These are phyloP conservation scores for Coniochaeta pulveracea DNA, from an alignment of 2,329 filamentous ascomycete genomes.

Conservation along the genomic window DNA sequence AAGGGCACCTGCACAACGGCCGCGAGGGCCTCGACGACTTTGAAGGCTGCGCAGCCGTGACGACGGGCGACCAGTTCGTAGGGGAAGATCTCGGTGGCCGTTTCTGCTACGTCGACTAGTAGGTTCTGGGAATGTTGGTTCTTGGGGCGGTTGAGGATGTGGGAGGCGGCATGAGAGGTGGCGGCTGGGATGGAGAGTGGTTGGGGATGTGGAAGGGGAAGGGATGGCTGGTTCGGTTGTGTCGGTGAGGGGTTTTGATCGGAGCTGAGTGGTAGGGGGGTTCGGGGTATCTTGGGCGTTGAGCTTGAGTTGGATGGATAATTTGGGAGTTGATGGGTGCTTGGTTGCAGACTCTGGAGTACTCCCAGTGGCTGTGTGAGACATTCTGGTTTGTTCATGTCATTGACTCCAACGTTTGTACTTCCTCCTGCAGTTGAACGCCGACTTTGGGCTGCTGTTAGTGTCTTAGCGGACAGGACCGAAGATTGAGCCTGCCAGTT, in stretches of 20 bases:
- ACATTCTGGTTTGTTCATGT: too few species aligned
- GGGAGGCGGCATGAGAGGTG: background rate
- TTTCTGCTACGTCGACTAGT: constrained; percentile 37
- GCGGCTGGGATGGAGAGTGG: background rate
- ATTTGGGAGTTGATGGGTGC: background rate
- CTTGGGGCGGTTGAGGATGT: constrained; percentile 3
- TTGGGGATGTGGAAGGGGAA: background rate
- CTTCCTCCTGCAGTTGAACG: too few species aligned
- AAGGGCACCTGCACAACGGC: constrained; percentile 36
- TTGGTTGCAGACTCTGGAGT: background rate
- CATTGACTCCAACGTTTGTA: too few species aligned
- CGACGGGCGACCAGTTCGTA: constrained; percentile 32
- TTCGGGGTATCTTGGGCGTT: background rate
- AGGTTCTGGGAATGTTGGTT: constrained; percentile 23
- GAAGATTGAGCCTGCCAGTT: too few species aligned
- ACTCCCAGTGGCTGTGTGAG: too few species aligned
- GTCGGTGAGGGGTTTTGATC: background rate
- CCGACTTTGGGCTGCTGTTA: too few species aligned
- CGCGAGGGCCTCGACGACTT: constrained; percentile 33
- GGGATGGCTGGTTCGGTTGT: background rate
- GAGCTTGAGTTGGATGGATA: background rate
- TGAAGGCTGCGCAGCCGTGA: constrained; percentile 28
- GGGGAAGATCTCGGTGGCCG: constrained; percentile 32
- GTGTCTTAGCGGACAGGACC: too few species aligned
- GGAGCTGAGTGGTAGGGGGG: background rate